phyloP scores from a whole-genome alignment of 2,329 filamentous ascomycete species.

The Neocatenulostroma microsporum region DNA sequence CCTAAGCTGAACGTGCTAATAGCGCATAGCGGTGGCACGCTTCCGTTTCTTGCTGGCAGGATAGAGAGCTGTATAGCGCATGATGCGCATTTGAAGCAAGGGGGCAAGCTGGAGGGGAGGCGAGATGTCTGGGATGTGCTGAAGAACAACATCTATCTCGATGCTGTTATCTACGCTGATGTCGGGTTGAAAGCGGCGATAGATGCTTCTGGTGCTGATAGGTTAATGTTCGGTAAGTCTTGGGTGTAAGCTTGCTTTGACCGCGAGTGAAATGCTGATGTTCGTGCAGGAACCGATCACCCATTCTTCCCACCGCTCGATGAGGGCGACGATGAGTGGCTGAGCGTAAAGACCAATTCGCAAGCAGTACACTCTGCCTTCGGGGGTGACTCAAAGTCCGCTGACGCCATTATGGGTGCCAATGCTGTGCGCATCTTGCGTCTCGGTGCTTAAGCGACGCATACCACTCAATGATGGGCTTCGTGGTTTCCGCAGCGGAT shows the following conservation, averaged over 20 bases:
- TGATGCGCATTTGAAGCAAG: constrained; percentile 64
- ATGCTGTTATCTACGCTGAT: constrained; percentile 76
- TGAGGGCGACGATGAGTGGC: constrained; percentile 55
- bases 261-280: too few species aligned
- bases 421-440: constrained; percentile 51
- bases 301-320: constrained; percentile 75
- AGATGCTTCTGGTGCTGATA: constrained; percentile 57
- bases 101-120: constrained; percentile 52
- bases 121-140: constrained; percentile 56
- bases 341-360: constrained; percentile 57
- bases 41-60: constrained; percentile 80
- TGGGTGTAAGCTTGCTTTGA: too few species aligned
- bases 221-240: constrained; percentile 61
- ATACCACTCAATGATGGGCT: too few species aligned
- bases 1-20: constrained; percentile 63
- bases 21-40: constrained; percentile 79
- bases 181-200: constrained; percentile 65
- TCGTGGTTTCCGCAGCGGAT: too few species aligned
- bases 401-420: constrained; percentile 49
- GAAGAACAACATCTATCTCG: constrained; percentile 73
- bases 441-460: too few species aligned
- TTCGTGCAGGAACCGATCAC: constrained; percentile 67
- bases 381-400: constrained; percentile 38
- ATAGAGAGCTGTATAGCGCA: constrained; percentile 83
- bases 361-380: constrained; percentile 49